These are phyloP conservation scores for Aphanomyces cochlioides DNA, from an alignment of 352 stramenopile species.

Conservation along the genomic window DNA sequence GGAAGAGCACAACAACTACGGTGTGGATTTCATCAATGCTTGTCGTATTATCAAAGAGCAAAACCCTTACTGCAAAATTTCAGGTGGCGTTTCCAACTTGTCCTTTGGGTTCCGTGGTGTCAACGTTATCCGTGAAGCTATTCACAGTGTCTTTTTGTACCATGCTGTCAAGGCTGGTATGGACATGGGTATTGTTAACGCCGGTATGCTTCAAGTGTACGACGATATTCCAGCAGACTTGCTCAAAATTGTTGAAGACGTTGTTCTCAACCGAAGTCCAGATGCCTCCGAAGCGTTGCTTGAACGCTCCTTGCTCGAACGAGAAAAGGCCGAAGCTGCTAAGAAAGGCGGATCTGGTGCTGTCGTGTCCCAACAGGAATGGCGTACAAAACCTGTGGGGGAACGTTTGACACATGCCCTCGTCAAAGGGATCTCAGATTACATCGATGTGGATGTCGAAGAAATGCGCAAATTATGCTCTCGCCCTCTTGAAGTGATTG, in stretches of 20 bases:
- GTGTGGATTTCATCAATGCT: conserved; percentile 97
- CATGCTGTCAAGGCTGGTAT: conserved; percentile 95
- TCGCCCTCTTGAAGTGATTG: conserved; percentile 94
- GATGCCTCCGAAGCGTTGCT: conserved; percentile 92
- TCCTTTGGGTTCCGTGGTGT: conserved; percentile 96
- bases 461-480: conserved; percentile 74
- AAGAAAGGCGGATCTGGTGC: conserved; percentile 78
- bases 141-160: conserved; percentile 96
- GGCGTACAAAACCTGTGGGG: conserved; percentile 85
- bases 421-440: conserved; percentile 97
- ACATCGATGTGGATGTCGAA: conserved; percentile 94
- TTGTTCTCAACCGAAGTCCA: conserved; percentile 89
- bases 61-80: conserved; percentile 95
- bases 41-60: conserved; percentile 92
- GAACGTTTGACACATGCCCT: conserved; percentile 94
- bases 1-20: conserved; percentile 98
- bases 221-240: conserved; percentile 85
- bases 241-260: conserved; percentile 87
- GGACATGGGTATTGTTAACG: conserved; percentile 99
- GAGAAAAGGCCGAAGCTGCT: conserved; percentile 65
- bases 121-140: conserved; percentile 96
- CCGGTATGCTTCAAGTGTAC: conserved; percentile 82
- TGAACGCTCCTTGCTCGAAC: conserved; percentile 84
- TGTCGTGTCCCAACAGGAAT: conserved; percentile 70
- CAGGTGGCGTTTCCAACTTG: conserved; percentile 95